These are phyloP conservation scores for Sambucus nigra DNA, from an alignment of 129 eudicot genomes.

Conservation along the genomic window DNA sequence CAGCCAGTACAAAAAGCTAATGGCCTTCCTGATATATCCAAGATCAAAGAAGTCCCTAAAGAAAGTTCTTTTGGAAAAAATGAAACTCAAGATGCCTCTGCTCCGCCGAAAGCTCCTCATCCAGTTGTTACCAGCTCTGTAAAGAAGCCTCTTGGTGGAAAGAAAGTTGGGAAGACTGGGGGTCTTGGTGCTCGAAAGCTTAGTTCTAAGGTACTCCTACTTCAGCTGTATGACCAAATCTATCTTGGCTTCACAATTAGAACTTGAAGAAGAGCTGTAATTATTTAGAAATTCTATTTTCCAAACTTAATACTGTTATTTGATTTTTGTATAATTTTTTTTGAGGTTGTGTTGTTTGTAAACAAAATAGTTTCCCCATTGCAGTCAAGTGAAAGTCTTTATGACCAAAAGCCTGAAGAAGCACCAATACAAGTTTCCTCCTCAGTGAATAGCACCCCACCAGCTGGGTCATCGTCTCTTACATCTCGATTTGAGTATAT, in stretches of 20 bases:
- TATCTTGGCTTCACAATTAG: neutral
- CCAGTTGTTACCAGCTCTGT: slow-evolving; percentile 24
- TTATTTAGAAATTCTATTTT: no score
- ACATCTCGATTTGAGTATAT: slow-evolving; percentile 72
- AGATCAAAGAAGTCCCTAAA: slow-evolving; percentile 32
- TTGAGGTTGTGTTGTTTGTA: no score
- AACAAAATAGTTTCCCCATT: neutral
- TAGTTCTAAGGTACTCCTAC: slow-evolving; percentile 43
- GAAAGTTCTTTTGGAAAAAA: slow-evolving; percentile 34
- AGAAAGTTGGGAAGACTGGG: slow-evolving; percentile 61
- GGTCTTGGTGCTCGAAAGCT: slow-evolving; percentile 88
- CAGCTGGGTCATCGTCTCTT: slow-evolving; percentile 35
- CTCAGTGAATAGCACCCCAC: slow-evolving; percentile 28
- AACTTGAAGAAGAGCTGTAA: no score
- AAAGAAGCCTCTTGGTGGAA: slow-evolving; percentile 71
- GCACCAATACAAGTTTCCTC: slow-evolving; percentile 53
- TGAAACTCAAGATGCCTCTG: slow-evolving; percentile 32
- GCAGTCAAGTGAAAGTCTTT: slow-evolving; percentile 75
- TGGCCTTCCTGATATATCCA: slow-evolving; percentile 34
- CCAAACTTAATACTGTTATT: neutral
- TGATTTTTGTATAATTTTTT: neutral
- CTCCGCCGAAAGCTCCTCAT: slow-evolving; percentile 45
- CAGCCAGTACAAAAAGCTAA: slow-evolving; percentile 32
- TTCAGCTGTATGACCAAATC: neutral
- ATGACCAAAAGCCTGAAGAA: slow-evolving; percentile 90